Conservation (phyloP, 163 green algal genomes). For the Smithsoniella earleae region DNA sequence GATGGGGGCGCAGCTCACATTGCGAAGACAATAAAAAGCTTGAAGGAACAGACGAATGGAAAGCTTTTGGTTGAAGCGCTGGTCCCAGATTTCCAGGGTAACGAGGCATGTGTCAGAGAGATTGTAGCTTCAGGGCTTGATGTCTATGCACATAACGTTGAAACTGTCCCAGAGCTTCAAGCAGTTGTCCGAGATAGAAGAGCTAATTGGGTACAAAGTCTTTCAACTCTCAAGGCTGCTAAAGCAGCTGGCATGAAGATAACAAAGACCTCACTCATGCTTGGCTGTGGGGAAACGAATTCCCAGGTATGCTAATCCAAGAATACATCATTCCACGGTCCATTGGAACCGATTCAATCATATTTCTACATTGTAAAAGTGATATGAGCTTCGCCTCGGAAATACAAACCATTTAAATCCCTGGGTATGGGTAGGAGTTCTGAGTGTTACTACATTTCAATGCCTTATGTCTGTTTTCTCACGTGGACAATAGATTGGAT, state of each 20-base stretch:
- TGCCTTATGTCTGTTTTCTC: too few relatives aligned
- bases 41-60: slow-evolving; percentile 48
- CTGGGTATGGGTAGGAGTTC: too few relatives aligned
- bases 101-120: slow-evolving; percentile 46
- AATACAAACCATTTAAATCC: too few relatives aligned
- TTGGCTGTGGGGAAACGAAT: slow-evolving; percentile 82
- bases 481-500: too few relatives aligned
- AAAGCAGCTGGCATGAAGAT: slow-evolving; percentile 60
- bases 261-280: slow-evolving; percentile 96
- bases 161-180: slow-evolving; percentile 80
- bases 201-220: slow-evolving; percentile 81
- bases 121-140: slow-evolving; percentile 84
- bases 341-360: too few relatives aligned
- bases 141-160: slow-evolving; percentile 98
- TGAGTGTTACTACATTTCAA: too few relatives aligned
- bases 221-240: slow-evolving; percentile 69
- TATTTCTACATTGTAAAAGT: too few relatives aligned
- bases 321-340: too few relatives aligned
- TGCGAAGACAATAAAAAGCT: slow-evolving; percentile 55
- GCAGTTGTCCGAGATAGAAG: slow-evolving; percentile 75
- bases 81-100: slow-evolving; percentile 84
- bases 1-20: slow-evolving; percentile 79
- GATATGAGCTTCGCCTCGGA: too few relatives aligned
- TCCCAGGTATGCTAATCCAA: too few relatives aligned
- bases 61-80: slow-evolving; percentile 77